Evolutionary conservation across 345 rosid species (phyloP).

Genomic region (thale cress (Arabidopsis thaliana)): DNA sequence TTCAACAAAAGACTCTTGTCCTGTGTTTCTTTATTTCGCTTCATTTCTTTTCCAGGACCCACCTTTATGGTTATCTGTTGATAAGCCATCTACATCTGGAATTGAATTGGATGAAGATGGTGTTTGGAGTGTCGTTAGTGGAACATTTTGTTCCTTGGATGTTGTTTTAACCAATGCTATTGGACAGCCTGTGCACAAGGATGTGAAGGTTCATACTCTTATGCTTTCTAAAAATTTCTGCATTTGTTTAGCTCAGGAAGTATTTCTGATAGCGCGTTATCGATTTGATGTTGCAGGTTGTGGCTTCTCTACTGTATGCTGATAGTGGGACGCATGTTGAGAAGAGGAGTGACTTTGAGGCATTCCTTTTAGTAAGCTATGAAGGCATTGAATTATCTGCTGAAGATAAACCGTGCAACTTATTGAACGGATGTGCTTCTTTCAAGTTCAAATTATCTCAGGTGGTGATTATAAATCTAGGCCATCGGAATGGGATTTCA

Average conservation of each 20-base stretch:
- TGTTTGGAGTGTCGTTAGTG: conserved; percentile 78
- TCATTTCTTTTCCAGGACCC: conserved; percentile 59
- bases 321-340: conserved; percentile 69
- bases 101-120: conserved; percentile 72
- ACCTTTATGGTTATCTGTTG: conserved; percentile 66
- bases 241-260: conserved; percentile 5
- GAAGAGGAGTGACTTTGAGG: conserved; percentile 68
- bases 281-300: conserved; percentile 51
- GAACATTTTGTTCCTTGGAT: conserved; percentile 62
- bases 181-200: conserved; percentile 63
- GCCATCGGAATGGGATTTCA: neutral
- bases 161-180: conserved; percentile 69
- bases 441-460: conserved; percentile 84
- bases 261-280: neutral
- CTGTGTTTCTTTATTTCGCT: conserved; percentile 17
- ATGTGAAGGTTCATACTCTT: conserved; percentile 61
- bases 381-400: conserved; percentile 83
- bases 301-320: conserved; percentile 78
- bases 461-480: conserved; percentile 47
- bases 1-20: conserved; percentile 6
- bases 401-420: conserved; percentile 60
- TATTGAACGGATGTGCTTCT: conserved; percentile 73
- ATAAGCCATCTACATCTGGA: conserved; percentile 61
- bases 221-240: conserved; percentile 22
- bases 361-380: conserved; percentile 73